Evolutionary conservation across 2,329 filamentous ascomycete species (phyloP).

Genomic region (Sclerotinia trifoliorum): DNA sequence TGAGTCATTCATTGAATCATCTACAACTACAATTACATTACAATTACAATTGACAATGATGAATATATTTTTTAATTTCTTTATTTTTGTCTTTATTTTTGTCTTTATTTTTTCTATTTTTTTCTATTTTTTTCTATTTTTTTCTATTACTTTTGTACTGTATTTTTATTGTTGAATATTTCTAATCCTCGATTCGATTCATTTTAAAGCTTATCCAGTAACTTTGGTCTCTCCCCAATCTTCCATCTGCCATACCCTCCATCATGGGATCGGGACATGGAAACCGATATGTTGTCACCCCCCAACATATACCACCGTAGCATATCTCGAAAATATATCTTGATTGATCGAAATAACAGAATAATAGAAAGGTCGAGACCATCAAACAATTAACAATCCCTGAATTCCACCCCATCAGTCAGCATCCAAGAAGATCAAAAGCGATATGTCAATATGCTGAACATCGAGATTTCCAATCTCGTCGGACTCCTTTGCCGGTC

Average conservation of each 20-base stretch:
- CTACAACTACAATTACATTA: too few relatives aligned
- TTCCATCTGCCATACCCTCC: slow-evolving; percentile 6
- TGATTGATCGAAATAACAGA: not conserved
- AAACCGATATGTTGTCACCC: slow-evolving; percentile 12
- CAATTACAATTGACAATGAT: not conserved
- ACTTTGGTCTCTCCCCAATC: not conserved
- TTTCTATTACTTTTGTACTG: not conserved
- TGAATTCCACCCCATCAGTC: not conserved
- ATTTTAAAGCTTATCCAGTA: not conserved
- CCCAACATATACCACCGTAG: not conserved
- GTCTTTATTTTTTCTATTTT: too few relatives aligned
- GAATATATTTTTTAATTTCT: not conserved
- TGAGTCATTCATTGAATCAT: slow-evolving; percentile 15
- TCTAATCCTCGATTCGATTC: too few relatives aligned
- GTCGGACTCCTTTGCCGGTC: not conserved
- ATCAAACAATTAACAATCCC: not conserved
- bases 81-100: not conserved
- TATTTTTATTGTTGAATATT: not conserved
- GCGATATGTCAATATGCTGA: not conserved
- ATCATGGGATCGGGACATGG: not conserved
- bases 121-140: not conserved
- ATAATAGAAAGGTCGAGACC: slow-evolving; percentile 5
- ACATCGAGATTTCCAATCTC: slow-evolving; percentile 11
- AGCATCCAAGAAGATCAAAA: not conserved
- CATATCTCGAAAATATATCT: not conserved